Evolutionary conservation across 306 rosid species (phyloP), one percentile per base, ranked within the genome.

Genomic region (Senna tora): DNA sequence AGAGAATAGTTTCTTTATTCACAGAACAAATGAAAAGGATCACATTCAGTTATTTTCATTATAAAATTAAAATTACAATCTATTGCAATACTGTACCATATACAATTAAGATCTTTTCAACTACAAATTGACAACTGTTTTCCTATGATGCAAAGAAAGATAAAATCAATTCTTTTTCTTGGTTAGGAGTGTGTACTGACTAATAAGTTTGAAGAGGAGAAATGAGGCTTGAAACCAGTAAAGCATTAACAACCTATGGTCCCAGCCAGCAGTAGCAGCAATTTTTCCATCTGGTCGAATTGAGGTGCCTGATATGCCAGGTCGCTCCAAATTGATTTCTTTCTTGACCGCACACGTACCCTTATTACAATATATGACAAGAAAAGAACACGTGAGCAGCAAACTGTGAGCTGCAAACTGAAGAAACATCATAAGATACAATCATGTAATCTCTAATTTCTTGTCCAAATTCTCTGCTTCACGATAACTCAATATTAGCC

Each of bases 221-320:
- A 33, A 59, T 60, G 9, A 15, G 13, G 20, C 4, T 19, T 46
- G 32, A 22, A 63, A 21, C 20, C 36, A 67, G 42, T 70, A 10
- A 16, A 49, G 47, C 4, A 53, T 69, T 70, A 65, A 73, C 50
- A 63, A 93, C 98, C 97, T 91, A 85, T 91, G 97, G 76, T 94
- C 98, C 98, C 98, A 94, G 69, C 97, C 98, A 68, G 98, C 94
- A 50, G 97, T 89, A 22, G 97, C 95, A 60, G 83, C 96, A 76
- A 82, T 86, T 87, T 86, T 89, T 33, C 85, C 86, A 70, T 94
- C 97, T 2, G 89, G 86, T 53, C 96, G 87, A 81, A 91, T 91
- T 17, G 91, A 89, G 77, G 84, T 81, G 75, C 92, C 80, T n/a
- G 97, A 80, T 65, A 94, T 84, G 55, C 96, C 97, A 41, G 96